Conservation (phyloP, 305 asterid genomes). For the Solanum hybrid region DNA sequence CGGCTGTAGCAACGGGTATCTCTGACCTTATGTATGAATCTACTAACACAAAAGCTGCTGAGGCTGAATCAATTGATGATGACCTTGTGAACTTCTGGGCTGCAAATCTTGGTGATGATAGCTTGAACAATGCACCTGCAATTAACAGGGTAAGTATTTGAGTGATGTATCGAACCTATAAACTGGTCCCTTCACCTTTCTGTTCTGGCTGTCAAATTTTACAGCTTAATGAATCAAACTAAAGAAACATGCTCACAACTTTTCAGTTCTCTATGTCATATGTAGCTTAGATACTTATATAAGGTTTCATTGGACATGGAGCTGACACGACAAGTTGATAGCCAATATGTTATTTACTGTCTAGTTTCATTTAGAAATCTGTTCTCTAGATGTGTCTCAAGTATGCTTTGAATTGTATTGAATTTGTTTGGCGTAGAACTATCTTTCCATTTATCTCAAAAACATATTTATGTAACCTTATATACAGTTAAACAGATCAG, state of each 20-base stretch:
- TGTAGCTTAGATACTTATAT: not conserved
- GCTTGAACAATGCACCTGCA: conserved; percentile 72
- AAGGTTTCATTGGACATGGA: not conserved
- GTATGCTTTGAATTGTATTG: not conserved
- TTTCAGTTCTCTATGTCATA: not conserved
- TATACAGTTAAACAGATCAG: not conserved
- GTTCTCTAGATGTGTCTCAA: conserved; percentile 1
- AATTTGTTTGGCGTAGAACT: not conserved
- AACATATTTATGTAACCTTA: not conserved
- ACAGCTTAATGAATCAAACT: not conserved
- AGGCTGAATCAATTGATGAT: conserved; percentile 79
- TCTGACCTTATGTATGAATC: conserved; percentile 94
- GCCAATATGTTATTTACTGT: not conserved
- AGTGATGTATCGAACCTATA: not conserved
- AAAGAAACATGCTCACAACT: not conserved
- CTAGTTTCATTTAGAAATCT: not conserved
- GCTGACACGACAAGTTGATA: not conserved
- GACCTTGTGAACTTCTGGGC: conserved; percentile 99
- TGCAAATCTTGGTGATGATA: conserved; percentile 91
- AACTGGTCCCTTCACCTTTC: not conserved
- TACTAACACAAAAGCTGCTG: conserved; percentile 51
- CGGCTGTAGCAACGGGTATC: conserved; percentile 95
- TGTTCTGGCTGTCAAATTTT: not conserved
- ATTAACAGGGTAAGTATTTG: conserved; percentile 74
- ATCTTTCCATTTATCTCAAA: not conserved